Base-by-base conservation (phyloP, 2,329 filamentous ascomycete species). In the Chaetomium globosum region DNA sequence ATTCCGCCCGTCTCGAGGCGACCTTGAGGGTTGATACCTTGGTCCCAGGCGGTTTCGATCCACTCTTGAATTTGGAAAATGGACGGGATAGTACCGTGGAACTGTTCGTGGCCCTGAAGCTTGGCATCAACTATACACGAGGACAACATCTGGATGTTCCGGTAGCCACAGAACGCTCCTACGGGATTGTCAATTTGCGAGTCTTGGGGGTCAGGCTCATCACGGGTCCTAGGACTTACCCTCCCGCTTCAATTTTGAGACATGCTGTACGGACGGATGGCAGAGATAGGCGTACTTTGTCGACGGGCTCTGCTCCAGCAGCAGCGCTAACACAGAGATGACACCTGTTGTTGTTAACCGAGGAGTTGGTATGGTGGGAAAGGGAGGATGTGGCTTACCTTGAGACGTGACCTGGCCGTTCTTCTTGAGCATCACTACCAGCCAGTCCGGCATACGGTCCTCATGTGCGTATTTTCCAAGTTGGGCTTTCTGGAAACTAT, bases 161-260 rank as follows among this genome's bases (percentile, higher is more conserved):
- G 86, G 75, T 97, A 98, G 3, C 94, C 94, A 74, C 94, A 98
- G 75, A 98, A 98, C 6, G 92, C 91, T 26, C 93, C 93, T 86
- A 28, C 8, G 16, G 48, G 13, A 5, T 13, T 28, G 53, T 62
- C 19, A 58, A 31, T 9, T 3, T 9, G 8, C 10, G 23, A 10
- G 12, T 12, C 19, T 13, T n/a, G n/a, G 23, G 19, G 31, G 12
- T 19, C 16, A 10, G 13, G 30, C 21, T 3, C 6, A 4, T 7
- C 8, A 23, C n/a, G 30, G 54, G 46, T 4, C 19, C 39, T 16
- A 43, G 16, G 9, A 54, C 71, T 36, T 75, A 84, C 87, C 87
- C 79, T 97, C 93, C 66, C 81, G 83, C n/a, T 83, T 85, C 60
- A 96, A 82, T 73, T 96, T 96, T 59, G 90, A 91, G 30, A 98